phyloP scores from a whole-genome alignment of 75 land plant genomes.

The Pinus albicaulis region DNA sequence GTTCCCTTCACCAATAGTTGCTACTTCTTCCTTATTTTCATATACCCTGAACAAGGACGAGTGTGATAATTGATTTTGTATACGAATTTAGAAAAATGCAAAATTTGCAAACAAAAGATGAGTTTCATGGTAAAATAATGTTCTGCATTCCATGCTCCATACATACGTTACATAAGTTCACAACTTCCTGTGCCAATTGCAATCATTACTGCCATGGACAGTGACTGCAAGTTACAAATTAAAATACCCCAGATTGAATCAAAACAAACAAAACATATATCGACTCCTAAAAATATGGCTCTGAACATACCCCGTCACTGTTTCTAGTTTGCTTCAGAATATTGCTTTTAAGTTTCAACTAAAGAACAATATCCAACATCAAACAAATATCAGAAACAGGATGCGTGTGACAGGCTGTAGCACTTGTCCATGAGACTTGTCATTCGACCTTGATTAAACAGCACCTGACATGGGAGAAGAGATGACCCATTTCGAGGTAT shows the following conservation, averaged over 20 bases:
- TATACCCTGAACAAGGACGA: neutral
- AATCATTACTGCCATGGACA: neutral
- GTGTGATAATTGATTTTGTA: neutral
- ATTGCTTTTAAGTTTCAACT: neutral
- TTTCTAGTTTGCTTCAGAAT: neutral
- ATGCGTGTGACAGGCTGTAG: neutral
- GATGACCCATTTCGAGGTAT: neutral
- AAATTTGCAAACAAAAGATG: neutral
- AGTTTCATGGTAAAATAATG: neutral
- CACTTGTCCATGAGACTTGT: neutral
- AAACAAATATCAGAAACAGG: constrained; percentile 1
- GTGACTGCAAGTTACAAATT: neutral
- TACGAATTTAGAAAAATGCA: neutral
- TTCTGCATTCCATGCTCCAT: no score
- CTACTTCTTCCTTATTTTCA: neutral
- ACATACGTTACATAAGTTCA: no score
- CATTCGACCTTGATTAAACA: neutral
- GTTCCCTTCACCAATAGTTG: neutral
- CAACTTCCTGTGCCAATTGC: neutral
- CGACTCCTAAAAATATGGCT: neutral
- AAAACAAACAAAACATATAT: neutral
- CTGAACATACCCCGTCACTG: neutral
- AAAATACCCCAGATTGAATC: neutral
- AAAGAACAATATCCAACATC: neutral
- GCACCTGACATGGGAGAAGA: neutral